Evolutionary conservation across 179 eudicot species (phyloP).

Genomic region (Beta corolliflora): DNA sequence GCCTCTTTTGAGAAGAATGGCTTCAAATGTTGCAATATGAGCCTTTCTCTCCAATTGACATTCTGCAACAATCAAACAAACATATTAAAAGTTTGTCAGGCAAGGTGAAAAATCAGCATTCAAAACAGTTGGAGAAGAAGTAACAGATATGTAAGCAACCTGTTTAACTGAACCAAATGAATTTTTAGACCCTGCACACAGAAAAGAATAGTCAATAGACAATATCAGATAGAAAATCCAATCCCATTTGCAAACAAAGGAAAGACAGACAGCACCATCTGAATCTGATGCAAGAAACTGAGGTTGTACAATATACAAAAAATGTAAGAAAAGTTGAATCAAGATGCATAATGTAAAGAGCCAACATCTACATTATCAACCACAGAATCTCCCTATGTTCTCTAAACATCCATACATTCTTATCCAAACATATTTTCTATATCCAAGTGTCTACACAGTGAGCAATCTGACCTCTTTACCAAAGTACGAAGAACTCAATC

Average conservation of each 20-base stretch:
- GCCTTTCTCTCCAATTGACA: constrained; percentile 73
- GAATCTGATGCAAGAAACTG: not conserved
- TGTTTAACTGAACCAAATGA: constrained; percentile 39
- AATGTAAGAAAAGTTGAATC: not conserved
- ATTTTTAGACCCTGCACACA: constrained; percentile 46
- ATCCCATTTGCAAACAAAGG: not conserved
- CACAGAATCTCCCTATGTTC: not conserved
- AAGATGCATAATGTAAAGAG: not conserved
- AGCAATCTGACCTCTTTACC: not conserved
- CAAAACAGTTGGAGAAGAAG: constrained; percentile 5
- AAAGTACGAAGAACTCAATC: too few relatives aligned
- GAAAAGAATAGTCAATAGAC: constrained; percentile 18
- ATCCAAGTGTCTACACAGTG: not conserved
- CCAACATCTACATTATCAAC: not conserved
- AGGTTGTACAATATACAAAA: not conserved
- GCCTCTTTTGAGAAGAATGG: constrained; percentile 85
- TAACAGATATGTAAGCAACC: constrained; percentile 37
- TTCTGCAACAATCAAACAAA: constrained; percentile 44
- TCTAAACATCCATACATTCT: not conserved
- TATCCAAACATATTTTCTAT: not conserved
- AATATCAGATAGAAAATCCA: not conserved
- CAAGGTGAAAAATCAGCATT: not conserved
- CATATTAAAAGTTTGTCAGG: constrained; percentile 2
- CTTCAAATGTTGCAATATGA: constrained; percentile 71
- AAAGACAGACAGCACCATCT: not conserved